Evolutionary conservation across 352 stramenopile species (phyloP), one percentile per base, ranked within the genome.

Genomic region (Globisporangium sylvaticum): DNA sequence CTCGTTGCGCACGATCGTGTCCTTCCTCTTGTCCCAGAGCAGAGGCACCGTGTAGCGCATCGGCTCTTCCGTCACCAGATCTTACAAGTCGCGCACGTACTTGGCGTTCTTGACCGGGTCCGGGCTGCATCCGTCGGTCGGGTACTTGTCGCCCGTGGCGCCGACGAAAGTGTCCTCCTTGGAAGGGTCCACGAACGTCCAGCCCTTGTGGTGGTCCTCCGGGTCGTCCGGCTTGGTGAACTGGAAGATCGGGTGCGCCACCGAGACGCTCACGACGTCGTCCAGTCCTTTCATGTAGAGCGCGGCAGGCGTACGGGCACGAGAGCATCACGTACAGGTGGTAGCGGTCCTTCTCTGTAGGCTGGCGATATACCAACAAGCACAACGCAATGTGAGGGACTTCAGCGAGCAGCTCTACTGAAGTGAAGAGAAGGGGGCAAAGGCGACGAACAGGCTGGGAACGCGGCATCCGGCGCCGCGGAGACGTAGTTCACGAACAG

Each of bases 261-360:
- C 80, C 7, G 90, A 94, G 9, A 98, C 57, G 1, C 73, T 79
- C 69, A 99, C 89, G 37, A 88, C 70, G 71, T 98, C 81, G 60
- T 98, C 71, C 8, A 99, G 78, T 0, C 92, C 93, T 68, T 98
- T 98, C 24, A 99, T 70, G 14, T 90, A 77, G 59, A 86, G 78
- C 81, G n/a, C 78, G 76, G 48, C 74, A 79, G 5, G 78, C 79
- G 29, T 79, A 89, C 24, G 97, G 96, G 76, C 96, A 99, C 34
- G 93, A 91, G 59, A 91, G 86, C 20, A 88, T 82, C 3, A 98
- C 79, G 76, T 98, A 98, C 29, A 99, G 75, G 75, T 98, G 94
- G 73, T 99, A 90, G 24, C 80, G 79, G 37, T n/a, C 37, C 14
- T 46, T 46, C 37, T 46, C 37, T 46, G 37, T 4, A 18, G 34